Evolutionary conservation across 306 rosid species (phyloP).

Genomic region (Oxytropis ochrocephala): DNA sequence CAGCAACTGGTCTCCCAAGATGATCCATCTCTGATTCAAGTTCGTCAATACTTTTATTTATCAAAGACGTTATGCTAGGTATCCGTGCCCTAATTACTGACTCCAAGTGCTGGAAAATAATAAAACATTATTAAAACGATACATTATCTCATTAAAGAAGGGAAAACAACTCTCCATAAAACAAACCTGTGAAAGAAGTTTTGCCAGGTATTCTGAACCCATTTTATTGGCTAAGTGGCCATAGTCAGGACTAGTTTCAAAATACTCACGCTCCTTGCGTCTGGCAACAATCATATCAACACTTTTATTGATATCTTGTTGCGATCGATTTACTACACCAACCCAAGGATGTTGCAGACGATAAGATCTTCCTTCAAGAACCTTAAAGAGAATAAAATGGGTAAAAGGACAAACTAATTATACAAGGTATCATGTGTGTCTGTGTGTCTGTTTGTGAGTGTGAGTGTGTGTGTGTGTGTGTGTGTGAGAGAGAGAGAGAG

Average conservation of each 20-base stretch:
- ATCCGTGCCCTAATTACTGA: slow-evolving; percentile 71
- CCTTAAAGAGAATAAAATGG: slow-evolving; percentile 36
- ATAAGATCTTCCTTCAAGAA: slow-evolving; percentile 92
- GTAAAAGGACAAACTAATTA: not conserved
- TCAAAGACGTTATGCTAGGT: slow-evolving; percentile 83
- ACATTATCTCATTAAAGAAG: not conserved
- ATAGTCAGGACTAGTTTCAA: slow-evolving; percentile 87
- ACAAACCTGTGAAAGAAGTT: slow-evolving; percentile 86
- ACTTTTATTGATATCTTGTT: slow-evolving; percentile 91
- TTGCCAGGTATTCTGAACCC: slow-evolving; percentile 99
- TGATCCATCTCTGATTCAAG: slow-evolving; percentile 95
- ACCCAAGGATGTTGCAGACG: slow-evolving; percentile 94
- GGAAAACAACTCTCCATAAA: not conserved
- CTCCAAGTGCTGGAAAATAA: slow-evolving; percentile 73
- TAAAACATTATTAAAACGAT: slow-evolving; percentile 21
- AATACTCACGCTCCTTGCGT: slow-evolving; percentile 89
- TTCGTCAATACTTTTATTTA: slow-evolving; percentile 89
- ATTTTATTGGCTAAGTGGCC: slow-evolving; percentile 80
- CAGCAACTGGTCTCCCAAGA: slow-evolving; percentile 86
- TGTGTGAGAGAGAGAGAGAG: not conserved
- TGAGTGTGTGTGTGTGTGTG: too few relatives aligned
- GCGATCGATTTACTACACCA: slow-evolving; percentile 95
- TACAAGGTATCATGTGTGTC: not conserved
- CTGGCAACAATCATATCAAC: slow-evolving; percentile 84
- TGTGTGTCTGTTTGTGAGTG: too few relatives aligned